Percentiles rank a stretch among this genome's conserved stretches.
Evolutionary conservation across 768 basidiomycete genomes (phyloP).

Genomic region (Psilocybe tampanensis): DNA sequence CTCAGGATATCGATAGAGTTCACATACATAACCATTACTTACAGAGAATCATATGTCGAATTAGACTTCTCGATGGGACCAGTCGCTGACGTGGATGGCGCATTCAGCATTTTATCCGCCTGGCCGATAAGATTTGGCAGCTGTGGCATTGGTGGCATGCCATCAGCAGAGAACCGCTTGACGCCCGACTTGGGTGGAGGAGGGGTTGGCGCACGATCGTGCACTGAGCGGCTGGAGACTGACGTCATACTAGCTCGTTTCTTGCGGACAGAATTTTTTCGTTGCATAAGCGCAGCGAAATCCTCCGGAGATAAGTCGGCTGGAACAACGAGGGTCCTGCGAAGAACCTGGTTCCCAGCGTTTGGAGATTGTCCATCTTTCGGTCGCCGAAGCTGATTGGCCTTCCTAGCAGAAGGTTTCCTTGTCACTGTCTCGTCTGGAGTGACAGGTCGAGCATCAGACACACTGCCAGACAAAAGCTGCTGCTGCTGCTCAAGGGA

Average conservation of each 20-base stretch:
- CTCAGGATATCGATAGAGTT: slow-evolving; percentile 25
- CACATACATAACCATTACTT: slow-evolving; percentile 34
- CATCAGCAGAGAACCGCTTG: slow-evolving; percentile 68
- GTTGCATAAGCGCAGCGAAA: slow-evolving; percentile 55
- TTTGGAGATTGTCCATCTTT: slow-evolving; percentile 40
- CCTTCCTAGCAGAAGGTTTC: slow-evolving; percentile 37
- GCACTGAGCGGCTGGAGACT: slow-evolving; percentile 70
- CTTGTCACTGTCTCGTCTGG: slow-evolving; percentile 32
- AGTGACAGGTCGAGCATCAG: slow-evolving; percentile 29
- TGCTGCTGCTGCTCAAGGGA: slow-evolving; percentile 13
- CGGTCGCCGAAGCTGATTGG: slow-evolving; percentile 42
- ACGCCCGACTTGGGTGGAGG: slow-evolving; percentile 66
- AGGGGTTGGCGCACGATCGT: slow-evolving; percentile 85
- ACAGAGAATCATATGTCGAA: slow-evolving; percentile 81
- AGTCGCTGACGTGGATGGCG: slow-evolving; percentile 39
- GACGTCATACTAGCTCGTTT: slow-evolving; percentile 63
- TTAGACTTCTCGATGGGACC: slow-evolving; percentile 62
- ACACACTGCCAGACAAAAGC: slow-evolving; percentile 18
- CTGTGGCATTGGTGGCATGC: slow-evolving; percentile 70
- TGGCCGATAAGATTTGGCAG: slow-evolving; percentile 56
- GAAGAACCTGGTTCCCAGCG: slow-evolving; percentile 54
- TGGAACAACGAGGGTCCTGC: slow-evolving; percentile 80
- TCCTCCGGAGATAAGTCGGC: slow-evolving; percentile 63
- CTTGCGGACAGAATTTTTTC: slow-evolving; percentile 60
- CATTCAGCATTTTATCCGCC: slow-evolving; percentile 38